Base-by-base conservation (phyloP, 2,329 filamentous ascomycete species). In the Xylaria hypoxylon region DNA sequence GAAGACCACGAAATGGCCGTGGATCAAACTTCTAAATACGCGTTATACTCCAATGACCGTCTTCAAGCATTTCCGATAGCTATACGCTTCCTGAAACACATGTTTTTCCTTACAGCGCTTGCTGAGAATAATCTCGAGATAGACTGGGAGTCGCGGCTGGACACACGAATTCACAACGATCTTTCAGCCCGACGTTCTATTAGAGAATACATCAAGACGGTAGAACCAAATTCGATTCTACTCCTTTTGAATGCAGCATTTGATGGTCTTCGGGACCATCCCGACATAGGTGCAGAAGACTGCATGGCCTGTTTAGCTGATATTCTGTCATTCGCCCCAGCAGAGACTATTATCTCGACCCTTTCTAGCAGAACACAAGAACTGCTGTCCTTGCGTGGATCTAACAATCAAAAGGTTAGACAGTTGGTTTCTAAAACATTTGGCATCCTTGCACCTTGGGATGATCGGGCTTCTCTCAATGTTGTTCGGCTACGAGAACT, bases 111-210 rank as follows among this genome's bases (percentile, higher is more conserved):
- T 2, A 74, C 81, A 1, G 85, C 84, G 0, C 76, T 87, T 2
- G 75, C 79, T 44, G 79, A 85, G 55, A 82, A 85, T 62, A 84
- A 86, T 10, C 77, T 93, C 26, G 91, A 95, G 71, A 89, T 91
- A 51, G 92, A 95, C 68, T 98, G 96, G 96, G 91, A 94, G 76
- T 85, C 90, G 51, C 90, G 91, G 71, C 83, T 98, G 2, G 91
- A 94, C 71, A 87, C 89, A 1, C 84, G 91, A 6, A 83, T 96
- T 33, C 86, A 89, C 45, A 92, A 90, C 5, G 91, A 95, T 73
- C 84, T 90, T 64, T 81, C 84, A 51, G 88, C 88, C 11, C 86
- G 92, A 45, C 78, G 84, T 28, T 84, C 84, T 5, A 84, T 94
- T 62, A 86, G 84, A 61, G 74, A 75, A 0, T 88, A 90, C 68